These are phyloP conservation scores for Suillus discolor DNA, from an alignment of 768 basidiomycete genomes.

Conservation along the genomic window DNA sequence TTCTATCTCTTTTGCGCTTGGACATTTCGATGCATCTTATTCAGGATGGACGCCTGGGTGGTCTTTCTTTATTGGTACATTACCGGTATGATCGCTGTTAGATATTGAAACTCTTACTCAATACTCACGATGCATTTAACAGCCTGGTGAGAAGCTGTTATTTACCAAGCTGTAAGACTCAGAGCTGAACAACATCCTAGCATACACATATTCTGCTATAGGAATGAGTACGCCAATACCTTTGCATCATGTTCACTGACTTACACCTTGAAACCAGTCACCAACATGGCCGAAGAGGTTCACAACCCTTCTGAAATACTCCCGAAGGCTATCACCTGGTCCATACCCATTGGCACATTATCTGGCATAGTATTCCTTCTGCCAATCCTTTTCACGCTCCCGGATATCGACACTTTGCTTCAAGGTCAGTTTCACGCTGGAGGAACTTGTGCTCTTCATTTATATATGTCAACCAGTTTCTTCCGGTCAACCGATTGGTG, in stretches of 20 bases:
- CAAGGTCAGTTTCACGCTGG: conserved; percentile 38
- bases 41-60: conserved; percentile 71
- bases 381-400: conserved; percentile 67
- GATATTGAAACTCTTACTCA: not conserved
- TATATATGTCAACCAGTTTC: conserved; percentile 40
- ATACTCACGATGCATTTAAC: conserved; percentile 1
- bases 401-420: conserved; percentile 54
- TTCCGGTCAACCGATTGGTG: conserved; percentile 63
- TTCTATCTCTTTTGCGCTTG: conserved; percentile 57
- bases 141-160: conserved; percentile 31
- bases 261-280: conserved; percentile 38
- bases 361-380: conserved; percentile 58
- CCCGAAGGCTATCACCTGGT: conserved; percentile 56
- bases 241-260: not conserved
- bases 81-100: conserved; percentile 41
- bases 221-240: conserved; percentile 54
- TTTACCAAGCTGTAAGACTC: conserved; percentile 7
- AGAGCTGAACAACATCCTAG: conserved; percentile 27
- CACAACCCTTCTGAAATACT: conserved; percentile 57
- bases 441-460: conserved; percentile 7
- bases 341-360: conserved; percentile 54
- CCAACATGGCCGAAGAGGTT: conserved; percentile 72
- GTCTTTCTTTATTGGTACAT: conserved; percentile 68
- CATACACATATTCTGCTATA: conserved; percentile 60
- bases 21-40: conserved; percentile 56